Evolutionary conservation across 2,329 filamentous ascomycete genomes (phyloP).

Genomic region (Epichloe sp.): DNA sequence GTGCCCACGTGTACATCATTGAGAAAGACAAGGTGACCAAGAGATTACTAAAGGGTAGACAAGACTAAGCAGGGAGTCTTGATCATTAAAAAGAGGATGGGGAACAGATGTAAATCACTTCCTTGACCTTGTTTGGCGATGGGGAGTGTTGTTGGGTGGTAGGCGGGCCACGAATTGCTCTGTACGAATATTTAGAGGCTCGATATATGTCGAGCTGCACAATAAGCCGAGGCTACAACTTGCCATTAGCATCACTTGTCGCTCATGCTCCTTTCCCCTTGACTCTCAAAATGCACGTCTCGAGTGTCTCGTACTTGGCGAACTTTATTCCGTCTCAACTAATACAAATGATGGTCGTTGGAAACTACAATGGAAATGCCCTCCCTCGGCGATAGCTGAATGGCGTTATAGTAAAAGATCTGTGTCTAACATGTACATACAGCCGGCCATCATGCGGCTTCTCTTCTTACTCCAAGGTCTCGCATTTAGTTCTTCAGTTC

Average conservation of each 20-base stretch:
- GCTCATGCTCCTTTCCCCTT: background rate
- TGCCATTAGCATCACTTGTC: background rate
- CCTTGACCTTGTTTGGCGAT: background rate
- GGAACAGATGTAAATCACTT: background rate
- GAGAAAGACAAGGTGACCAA: constrained; percentile 99
- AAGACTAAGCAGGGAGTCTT: constrained; percentile 49
- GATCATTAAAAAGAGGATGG: constrained; percentile 5
- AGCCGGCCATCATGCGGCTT: constrained; percentile 6
- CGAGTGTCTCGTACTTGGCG: background rate
- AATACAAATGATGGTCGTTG: background rate
- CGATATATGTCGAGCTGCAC: constrained; percentile 3
- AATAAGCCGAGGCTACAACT: background rate
- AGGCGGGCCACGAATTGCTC: background rate
- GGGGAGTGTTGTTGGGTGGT: background rate
- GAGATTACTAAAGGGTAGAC: constrained; percentile 92
- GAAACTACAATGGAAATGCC: background rate
- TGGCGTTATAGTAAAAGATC: constrained; percentile 14
- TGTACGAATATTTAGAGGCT: constrained; percentile 11
- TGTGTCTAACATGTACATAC: constrained; percentile 18
- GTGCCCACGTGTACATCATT: constrained; percentile 97
- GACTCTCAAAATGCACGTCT: background rate
- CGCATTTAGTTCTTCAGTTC: background rate
- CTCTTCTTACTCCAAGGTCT: background rate
- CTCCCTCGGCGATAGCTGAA: constrained; percentile 2
- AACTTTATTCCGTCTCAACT: background rate